phyloP scores from a whole-genome alignment of 106 monocot genomes.

The Phalaenopsis equestris region DNA sequence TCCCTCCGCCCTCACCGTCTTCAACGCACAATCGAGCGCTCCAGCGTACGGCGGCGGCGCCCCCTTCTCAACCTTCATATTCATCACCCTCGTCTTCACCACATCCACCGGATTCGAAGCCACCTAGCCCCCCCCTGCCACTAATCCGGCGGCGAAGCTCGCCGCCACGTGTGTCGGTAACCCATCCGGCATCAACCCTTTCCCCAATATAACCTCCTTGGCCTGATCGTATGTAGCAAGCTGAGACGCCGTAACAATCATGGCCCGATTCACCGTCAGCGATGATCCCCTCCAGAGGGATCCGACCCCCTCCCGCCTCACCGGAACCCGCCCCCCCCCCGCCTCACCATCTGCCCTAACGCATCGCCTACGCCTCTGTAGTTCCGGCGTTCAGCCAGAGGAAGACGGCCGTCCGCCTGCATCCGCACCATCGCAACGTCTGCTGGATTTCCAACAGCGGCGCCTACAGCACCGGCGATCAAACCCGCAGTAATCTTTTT shows the following conservation, averaged over 20 bases:
- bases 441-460: conserved; percentile 64
- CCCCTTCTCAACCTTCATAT: conserved; percentile 45
- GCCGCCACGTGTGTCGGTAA: conserved; percentile 57
- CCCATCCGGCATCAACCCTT: conserved; percentile 27
- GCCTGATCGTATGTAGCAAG: conserved; percentile 65
- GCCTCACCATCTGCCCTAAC: conserved; percentile 28
- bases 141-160: conserved; percentile 49
- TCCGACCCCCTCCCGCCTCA: conserved; percentile 28
- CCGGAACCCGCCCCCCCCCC: conserved; percentile 41
- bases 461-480: conserved; percentile 55
- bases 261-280: conserved; percentile 59
- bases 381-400: conserved; percentile 39
- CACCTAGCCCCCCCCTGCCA: conserved; percentile 41
- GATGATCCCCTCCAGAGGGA: conserved; percentile 50
- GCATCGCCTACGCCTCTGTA: conserved; percentile 54
- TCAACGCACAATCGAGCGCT: conserved; percentile 45
- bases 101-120: conserved; percentile 57
- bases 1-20: conserved; percentile 54
- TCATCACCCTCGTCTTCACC: conserved; percentile 67
- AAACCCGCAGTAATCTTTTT: conserved; percentile 62
- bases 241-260: conserved; percentile 54
- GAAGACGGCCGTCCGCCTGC: conserved; percentile 75
- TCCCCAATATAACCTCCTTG: conserved; percentile 39
- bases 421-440: conserved; percentile 79
- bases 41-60: conserved; percentile 39